Evolutionary conservation across 2,329 filamentous ascomycete species (phyloP).

Genomic region (Epichloe sibirici): DNA sequence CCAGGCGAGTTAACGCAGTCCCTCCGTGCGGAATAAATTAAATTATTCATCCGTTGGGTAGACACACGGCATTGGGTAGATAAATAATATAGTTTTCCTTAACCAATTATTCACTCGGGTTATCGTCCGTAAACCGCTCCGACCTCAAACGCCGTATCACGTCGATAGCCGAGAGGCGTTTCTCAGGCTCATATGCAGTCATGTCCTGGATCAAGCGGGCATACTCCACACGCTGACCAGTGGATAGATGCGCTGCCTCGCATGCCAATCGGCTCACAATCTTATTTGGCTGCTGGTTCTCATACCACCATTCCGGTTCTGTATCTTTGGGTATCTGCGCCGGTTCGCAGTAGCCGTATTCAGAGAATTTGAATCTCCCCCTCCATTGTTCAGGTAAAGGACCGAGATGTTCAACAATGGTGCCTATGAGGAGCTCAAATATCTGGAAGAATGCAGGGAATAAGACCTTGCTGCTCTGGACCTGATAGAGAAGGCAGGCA

Average conservation of each 20-base stretch:
- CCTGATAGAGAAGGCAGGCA: constrained; percentile 4
- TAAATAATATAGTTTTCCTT: no score
- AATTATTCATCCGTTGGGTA: no score
- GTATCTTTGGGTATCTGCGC: neutral
- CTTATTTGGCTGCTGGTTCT: neutral
- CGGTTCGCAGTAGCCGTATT: constrained; percentile 4
- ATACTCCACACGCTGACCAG: neutral
- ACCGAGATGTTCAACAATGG: neutral
- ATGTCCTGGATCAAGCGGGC: constrained; percentile 3
- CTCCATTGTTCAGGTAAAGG: constrained; percentile 5
- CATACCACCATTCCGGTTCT: constrained; percentile 7
- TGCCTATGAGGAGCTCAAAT: constrained; percentile 5
- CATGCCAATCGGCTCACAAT: neutral
- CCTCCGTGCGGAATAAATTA: no score
- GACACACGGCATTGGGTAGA: no score
- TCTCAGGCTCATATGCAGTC: constrained; percentile 3
- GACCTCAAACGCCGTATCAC: constrained; percentile 1
- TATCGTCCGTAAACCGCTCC: no score
- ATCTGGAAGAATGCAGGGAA: constrained; percentile 3
- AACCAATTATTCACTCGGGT: no score
- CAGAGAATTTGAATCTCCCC: neutral
- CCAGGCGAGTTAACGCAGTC: no score
- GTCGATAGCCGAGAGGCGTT: constrained; percentile 1
- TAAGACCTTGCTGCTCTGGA: neutral
- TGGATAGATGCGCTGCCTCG: constrained; percentile 4